Base-by-base conservation (phyloP, 192 early-diverging fungal genomes). In the Gryganskiella cystojenkinii region DNA sequence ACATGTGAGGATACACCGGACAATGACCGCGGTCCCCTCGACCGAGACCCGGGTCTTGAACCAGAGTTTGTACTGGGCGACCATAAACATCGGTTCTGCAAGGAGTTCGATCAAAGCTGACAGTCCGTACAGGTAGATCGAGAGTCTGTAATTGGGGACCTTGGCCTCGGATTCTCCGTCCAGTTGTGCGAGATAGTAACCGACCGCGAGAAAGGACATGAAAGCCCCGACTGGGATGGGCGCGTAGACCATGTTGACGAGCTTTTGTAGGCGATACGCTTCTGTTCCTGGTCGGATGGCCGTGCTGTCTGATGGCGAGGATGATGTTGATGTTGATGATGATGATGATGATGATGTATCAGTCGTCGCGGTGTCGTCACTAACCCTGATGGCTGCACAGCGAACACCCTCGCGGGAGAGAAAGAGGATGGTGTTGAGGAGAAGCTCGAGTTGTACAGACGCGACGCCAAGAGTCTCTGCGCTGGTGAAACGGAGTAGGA, bases 371-470 rank as follows among this genome's bases (percentile, higher is more conserved):
- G 44, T 43, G 24, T 61, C 61, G 51, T 75, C 69, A 34, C 84
- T 59, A 25, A 86, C 78, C 15, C 94, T 87, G 53, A 95, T 70
- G 9, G 94, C 78, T 0, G 91, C 93, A 72, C 83, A 89, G 33
- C 94, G 84, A 47, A 93, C 88, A 33, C 90, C 91, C 63, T 94
- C 93, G 28, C 98, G 82, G 1, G 95, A 96, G 14, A 99, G 81
- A 83, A 99, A 98, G 40, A 98, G 78, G 24, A 98, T 91, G 0
- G 96, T 95, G n/a, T 93, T 89, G 10, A 93, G 84, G 17, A 96
- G 72, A 15, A 99, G 86, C 81, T 99, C 95, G 30, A 98, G 81
- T 40, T 92, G 83, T 13, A 95, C 91, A 2, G 90, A 89, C 0
- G 93, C 95, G 9, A 96, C 86, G 0, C 96, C 96, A 46, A 98